Base-by-base conservation (phyloP, 2,329 filamentous ascomycete genomes). In the Samsoniella hepiali region DNA sequence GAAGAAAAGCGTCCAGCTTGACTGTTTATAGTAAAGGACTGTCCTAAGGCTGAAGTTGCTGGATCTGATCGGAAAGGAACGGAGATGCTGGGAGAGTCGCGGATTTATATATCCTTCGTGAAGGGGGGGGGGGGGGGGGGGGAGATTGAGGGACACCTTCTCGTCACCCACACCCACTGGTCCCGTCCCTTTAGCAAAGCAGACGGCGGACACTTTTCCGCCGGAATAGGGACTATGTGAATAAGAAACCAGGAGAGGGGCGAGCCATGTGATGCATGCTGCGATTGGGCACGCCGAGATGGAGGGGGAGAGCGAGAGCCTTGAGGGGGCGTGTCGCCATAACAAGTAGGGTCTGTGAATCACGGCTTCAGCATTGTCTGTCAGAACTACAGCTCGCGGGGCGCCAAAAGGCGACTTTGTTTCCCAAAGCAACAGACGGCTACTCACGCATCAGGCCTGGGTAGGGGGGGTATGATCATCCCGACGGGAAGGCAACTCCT, bases 401-500 rank as follows among this genome's bases (percentile, higher is more conserved):
- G 55, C 55, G 42, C 55, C 29, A 58, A 59, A 29, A 31, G 11
- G 34, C 34, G n/a, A 3, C 29, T 40, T 22, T n/a, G 51, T 13
- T 44, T 32, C 56, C 32, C 17, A 13, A n/a, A 58, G 34, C 29
- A 45, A 34, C 29, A 53, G 11, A 53, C 50, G 50, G 50, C 29
- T 34, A 11, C 15, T 36, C 50, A 36, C 31, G 49, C 29, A 15
- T 8, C n/a, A 29, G 11, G 50, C 15, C 27, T 53, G 29, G 47
- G 38, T 36, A 22, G 47, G 58, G 57, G 58, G 57, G 10, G 47
- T 53, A 60, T 45, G 58, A 42, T 60, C 10, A 44, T 60, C 49
- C 58, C 58, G 49, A 60, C 58, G 47, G 58, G 58, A 60, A 51
- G 58, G 10, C 58, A 42, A 27, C 58, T 54, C 22, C 47, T 51